Conservation (phyloP, 225 moss, liverwort and hornwort genomes). For the Rhytidiadelphus loreus region DNA sequence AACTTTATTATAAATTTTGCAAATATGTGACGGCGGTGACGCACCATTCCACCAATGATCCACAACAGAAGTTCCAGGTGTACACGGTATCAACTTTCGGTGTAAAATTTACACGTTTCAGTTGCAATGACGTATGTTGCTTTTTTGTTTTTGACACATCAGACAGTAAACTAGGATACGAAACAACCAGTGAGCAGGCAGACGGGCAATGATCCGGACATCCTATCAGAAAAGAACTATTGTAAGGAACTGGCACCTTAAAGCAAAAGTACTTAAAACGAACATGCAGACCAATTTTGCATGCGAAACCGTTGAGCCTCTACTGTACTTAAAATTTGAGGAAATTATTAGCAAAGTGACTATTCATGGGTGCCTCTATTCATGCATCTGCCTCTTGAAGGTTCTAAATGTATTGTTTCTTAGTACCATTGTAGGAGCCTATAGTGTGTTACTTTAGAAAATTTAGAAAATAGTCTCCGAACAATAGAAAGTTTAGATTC, state of each 20-base stretch:
- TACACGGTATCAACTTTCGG: neutral
- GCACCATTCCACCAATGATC: neutral
- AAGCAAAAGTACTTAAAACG: neutral
- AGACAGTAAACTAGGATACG: no score
- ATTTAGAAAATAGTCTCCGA: rapidly evolving
- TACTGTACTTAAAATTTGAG: no score
- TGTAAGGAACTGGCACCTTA: no score
- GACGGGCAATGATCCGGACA: rapidly evolving
- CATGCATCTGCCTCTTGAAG: neutral
- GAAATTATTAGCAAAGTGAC: neutral
- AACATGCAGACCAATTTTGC: neutral
- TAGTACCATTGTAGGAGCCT: neutral
- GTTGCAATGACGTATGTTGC: neutral
- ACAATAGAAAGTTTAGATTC: rapidly evolving
- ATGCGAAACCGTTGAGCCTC: rapidly evolving
- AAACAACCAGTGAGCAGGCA: no score
- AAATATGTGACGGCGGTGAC: neutral
- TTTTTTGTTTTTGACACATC: neutral
- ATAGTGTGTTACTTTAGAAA: neutral
- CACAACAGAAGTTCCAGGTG: neutral
- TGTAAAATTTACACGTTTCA: neutral
- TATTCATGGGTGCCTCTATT: neutral
- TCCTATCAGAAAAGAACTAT: neutral
- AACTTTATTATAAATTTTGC: neutral
- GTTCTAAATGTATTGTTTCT: neutral